These are phyloP conservation scores for Alternaria incomplexa DNA, from an alignment of 2,329 filamentous ascomycete species.

Conservation along the genomic window DNA sequence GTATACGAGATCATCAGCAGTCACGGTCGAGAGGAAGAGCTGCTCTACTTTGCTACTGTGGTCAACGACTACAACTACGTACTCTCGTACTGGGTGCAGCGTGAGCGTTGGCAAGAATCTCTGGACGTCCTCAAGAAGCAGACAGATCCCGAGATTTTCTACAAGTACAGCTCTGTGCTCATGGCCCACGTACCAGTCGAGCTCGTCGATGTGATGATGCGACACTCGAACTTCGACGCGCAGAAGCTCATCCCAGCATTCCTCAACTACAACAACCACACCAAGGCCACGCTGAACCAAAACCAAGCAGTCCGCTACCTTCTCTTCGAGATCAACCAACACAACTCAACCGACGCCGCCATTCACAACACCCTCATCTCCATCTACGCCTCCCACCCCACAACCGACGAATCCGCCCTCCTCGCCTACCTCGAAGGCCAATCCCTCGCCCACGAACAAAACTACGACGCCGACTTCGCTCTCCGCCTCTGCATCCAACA, in stretches of 20 bases:
- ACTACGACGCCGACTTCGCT: conserved; percentile 95
- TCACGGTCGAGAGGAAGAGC: conserved; percentile 90
- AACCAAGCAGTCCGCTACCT: conserved; percentile 96
- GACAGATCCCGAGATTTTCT: conserved; percentile 90
- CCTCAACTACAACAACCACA: conserved; percentile 87
- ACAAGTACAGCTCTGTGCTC: conserved; percentile 94
- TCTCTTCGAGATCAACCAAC: conserved; percentile 88
- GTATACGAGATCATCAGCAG: conserved; percentile 96
- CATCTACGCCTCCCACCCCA: conserved; percentile 87
- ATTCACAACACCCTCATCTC: conserved; percentile 97
- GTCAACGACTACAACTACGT: conserved; percentile 95
- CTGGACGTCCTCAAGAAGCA: conserved; percentile 90
- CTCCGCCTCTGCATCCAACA: conserved; percentile 94
- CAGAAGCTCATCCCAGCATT: conserved; percentile 91
- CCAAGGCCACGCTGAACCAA: conserved; percentile 66
- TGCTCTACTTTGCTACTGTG: conserved; percentile 87
- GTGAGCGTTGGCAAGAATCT: conserved; percentile 89
- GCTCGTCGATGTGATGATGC: conserved; percentile 93
- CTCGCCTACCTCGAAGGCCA: conserved; percentile 90
- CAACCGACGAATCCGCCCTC: conserved; percentile 82
- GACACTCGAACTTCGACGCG: conserved; percentile 82
- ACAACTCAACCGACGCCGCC: conserved; percentile 79
- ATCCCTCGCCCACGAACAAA: conserved; percentile 72
- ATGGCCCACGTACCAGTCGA: conserved; percentile 88
- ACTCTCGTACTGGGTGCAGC: conserved; percentile 94